Percentiles rank a stretch among this genome's conserved stretches.
phyloP scores from a whole-genome alignment of 768 basidiomycete species.

The Terana coerulea region DNA sequence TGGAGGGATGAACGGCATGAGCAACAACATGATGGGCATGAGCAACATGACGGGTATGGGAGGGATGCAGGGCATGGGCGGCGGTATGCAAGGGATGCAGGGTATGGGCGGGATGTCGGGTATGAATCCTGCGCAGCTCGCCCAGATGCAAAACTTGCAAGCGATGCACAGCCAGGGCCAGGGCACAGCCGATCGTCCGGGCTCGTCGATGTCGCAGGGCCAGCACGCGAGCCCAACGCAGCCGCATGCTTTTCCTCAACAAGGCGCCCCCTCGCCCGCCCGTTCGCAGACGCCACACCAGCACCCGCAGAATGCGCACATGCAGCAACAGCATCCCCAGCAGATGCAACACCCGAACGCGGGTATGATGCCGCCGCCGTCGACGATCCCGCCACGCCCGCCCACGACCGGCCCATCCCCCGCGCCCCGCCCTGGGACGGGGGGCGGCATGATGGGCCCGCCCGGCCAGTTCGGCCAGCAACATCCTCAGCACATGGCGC shows the following conservation, averaged over 20 bases:
- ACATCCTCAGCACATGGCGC: slow-evolving; percentile 10
- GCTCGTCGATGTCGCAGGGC: slow-evolving; percentile 6
- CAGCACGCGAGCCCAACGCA: slow-evolving; percentile 13
- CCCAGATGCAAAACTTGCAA: slow-evolving; percentile 22
- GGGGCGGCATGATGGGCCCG: slow-evolving; percentile 15
- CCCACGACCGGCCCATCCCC: slow-evolving; percentile 16
- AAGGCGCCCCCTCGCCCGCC: not conserved
- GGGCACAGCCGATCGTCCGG: not conserved
- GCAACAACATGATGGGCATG: slow-evolving; percentile 10
- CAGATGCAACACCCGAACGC: slow-evolving; percentile 6
- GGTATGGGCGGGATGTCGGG: slow-evolving; percentile 14
- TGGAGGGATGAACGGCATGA: not conserved
- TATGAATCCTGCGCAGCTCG: slow-evolving; percentile 15
- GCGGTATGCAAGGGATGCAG: slow-evolving; percentile 2
- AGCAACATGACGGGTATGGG: not conserved
- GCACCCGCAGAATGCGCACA: slow-evolving; percentile 1
- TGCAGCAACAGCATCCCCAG: slow-evolving; percentile 18
- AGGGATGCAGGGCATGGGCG: slow-evolving; percentile 8
- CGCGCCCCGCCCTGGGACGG: slow-evolving; percentile 16
- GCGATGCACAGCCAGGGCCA: slow-evolving; percentile 14
- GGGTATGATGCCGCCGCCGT: slow-evolving; percentile 22
- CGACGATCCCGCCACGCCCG: slow-evolving; percentile 25
- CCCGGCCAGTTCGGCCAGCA: slow-evolving; percentile 7
- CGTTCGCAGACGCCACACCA: slow-evolving; percentile 8
- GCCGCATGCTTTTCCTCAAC: slow-evolving; percentile 1